A percentile compares a stretch with the other conserved stretches of the same genome.
phyloP scores from a whole-genome alignment of 139 green algal genomes.

The Coelastrella sp. region DNA sequence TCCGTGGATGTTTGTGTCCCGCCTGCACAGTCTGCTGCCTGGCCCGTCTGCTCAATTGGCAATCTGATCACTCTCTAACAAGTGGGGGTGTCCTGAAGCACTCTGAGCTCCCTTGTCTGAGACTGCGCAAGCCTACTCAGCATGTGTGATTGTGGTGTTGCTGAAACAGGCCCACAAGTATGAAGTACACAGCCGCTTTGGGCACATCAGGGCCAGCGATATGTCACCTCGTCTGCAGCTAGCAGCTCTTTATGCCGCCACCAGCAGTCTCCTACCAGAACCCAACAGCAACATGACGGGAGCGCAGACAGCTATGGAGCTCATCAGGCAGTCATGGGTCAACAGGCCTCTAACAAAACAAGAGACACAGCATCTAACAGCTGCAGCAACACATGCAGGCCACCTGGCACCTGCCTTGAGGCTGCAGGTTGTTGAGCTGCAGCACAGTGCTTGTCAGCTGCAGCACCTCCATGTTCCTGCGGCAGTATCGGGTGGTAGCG shows the following conservation, averaged over 20 bases:
- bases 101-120: too few species aligned
- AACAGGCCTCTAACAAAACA: constrained; percentile 53
- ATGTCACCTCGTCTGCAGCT: constrained; percentile 67
- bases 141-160: not conserved
- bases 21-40: too few species aligned
- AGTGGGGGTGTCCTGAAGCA: too few species aligned
- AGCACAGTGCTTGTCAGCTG: constrained; percentile 53
- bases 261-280: constrained; percentile 66
- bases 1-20: too few species aligned
- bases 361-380: constrained; percentile 52
- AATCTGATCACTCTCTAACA: too few species aligned
- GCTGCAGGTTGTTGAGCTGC: constrained; percentile 54
- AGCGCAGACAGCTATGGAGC: constrained; percentile 59
- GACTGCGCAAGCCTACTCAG: too few species aligned
- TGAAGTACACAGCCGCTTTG: constrained; percentile 59
- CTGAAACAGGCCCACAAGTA: constrained; percentile 42
- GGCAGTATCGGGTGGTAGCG: not conserved
- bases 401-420: constrained; percentile 57
- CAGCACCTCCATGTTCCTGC: not conserved
- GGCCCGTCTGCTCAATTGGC: too few species aligned
- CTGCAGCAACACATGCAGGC: not conserved
- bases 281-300: constrained; percentile 57
- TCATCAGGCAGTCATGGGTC: constrained; percentile 61
- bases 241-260: constrained; percentile 74
- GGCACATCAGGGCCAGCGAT: constrained; percentile 55